These are phyloP conservation scores for Obelidium mucronatum DNA, from an alignment of 192 early-diverging fungal species.

Conservation along the genomic window DNA sequence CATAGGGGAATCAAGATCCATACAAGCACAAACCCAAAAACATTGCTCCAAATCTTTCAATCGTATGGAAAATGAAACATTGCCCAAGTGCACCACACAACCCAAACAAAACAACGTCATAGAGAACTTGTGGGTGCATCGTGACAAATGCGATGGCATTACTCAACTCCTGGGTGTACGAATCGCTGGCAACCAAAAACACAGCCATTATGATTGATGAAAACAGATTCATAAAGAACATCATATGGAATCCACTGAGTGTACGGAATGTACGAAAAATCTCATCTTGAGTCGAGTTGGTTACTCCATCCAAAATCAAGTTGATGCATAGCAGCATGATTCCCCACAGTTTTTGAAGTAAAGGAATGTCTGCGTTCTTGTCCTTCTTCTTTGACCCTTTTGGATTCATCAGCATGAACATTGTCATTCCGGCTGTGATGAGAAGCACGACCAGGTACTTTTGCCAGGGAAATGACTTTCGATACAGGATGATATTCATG, in stretches of 20 bases:
- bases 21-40: no score
- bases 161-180: slow-evolving; percentile 78
- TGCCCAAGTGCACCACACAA: slow-evolving; percentile 96
- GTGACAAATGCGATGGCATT: slow-evolving; percentile 77
- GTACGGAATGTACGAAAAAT: slow-evolving; percentile 80
- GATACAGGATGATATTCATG: slow-evolving; percentile 94
- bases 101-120: slow-evolving; percentile 88
- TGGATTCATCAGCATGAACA: slow-evolving; percentile 88
- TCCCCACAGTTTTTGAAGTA: slow-evolving; percentile 74
- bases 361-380: slow-evolving; percentile 38
- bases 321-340: slow-evolving; percentile 83
- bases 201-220: slow-evolving; percentile 72
- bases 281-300: slow-evolving; percentile 96
- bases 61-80: slow-evolving; percentile 96
- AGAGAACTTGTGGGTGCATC: slow-evolving; percentile 79
- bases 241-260: slow-evolving; percentile 92
- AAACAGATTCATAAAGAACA: slow-evolving; percentile 95
- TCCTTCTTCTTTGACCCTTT: slow-evolving; percentile 51
- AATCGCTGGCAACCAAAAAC: slow-evolving; percentile 70
- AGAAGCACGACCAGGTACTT: slow-evolving; percentile 88
- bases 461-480: slow-evolving; percentile 82
- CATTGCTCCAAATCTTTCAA: slow-evolving; percentile 89
- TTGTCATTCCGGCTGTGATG: slow-evolving; percentile 89
- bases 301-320: slow-evolving; percentile 91
- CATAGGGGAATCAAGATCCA: slow-evolving; percentile 61